Conservation (phyloP, 108 stramenopile genomes). For the Cyclotella baltica region DNA sequence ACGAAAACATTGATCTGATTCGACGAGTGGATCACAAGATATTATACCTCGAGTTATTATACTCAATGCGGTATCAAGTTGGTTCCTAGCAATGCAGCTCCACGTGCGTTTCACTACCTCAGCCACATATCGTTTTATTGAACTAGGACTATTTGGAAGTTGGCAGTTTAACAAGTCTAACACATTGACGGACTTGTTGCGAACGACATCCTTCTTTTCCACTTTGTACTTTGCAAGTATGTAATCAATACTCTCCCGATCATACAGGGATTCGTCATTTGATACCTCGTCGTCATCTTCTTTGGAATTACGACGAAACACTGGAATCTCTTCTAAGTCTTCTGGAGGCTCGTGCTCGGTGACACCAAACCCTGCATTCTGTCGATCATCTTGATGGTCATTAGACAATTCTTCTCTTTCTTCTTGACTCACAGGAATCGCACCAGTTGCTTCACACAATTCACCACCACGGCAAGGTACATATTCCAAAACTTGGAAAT, state of each 20-base stretch:
- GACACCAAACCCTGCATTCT: no score
- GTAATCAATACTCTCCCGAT: no score
- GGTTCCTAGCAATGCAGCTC: neutral
- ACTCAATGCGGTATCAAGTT: neutral
- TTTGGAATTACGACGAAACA: no score
- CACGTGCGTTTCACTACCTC: neutral
- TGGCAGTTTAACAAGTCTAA: neutral
- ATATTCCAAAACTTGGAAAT: neutral
- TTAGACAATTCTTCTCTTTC: no score
- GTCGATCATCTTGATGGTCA: no score
- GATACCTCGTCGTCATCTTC: no score
- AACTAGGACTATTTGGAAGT: neutral
- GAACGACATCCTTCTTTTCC: neutral
- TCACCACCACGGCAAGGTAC: neutral
- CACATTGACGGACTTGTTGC: neutral
- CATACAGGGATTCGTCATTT: no score
- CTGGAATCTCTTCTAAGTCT: no score
- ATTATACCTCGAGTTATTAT: neutral
- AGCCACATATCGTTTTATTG: neutral
- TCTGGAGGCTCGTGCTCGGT: no score
- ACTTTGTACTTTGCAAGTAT: no score
- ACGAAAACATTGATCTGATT: neutral
- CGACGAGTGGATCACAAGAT: neutral
- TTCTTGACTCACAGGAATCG: no score
- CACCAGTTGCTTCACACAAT: no score